Base-by-base conservation (phyloP, 1,284 basidiomycete species). In the Naganishia liquefaciens region DNA sequence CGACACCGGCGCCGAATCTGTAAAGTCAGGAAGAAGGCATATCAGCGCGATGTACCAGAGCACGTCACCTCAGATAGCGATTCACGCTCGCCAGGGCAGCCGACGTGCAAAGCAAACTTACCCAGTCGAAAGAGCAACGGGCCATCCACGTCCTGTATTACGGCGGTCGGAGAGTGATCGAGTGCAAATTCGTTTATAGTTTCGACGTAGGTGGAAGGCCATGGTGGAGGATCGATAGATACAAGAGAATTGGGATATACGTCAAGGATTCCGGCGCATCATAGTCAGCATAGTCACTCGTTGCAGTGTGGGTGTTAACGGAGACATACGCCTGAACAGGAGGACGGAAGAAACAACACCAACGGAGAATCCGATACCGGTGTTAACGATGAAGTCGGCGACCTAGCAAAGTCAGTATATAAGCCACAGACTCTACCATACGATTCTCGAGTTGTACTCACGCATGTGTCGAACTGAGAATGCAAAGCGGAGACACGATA, bases 301-400 rank as follows among this genome's bases (percentile, higher is more conserved):
- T 19, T 7, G 23, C 15, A 23, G 19, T 19, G 23, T n/a, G 17
- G n/a, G 17, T 19, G 9, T 19, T 17, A 19, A 7, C 43, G 23
- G 2, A 52, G 27, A 89, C 94, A 81, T 74, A 98, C 95, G 87
- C 79, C 88, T 87, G 87, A 98, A 97, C 77, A 97, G 84, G 70
- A 98, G 85, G 69, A 97, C 95, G 49, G 92, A 96, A 42, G 91
- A 88, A 65, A 98, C 87, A 66, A 99, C 91, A 76, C 95, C 95
- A 51, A 88, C 89, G 74, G 93, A 88, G 80, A 98, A 93, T 67
- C 95, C 95, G 71, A 98, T 86, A 72, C 93, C 93, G 67, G 93
- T 93, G 80, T 78, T 79, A 62, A 82, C 81, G 70, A 83, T 71
- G 44, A 80, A 73, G 74, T 82, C 81, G 63, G 80, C 80, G 63